Evolutionary conservation across 345 rosid genomes (phyloP).

Genomic region (Microthlaspi erraticum): DNA sequence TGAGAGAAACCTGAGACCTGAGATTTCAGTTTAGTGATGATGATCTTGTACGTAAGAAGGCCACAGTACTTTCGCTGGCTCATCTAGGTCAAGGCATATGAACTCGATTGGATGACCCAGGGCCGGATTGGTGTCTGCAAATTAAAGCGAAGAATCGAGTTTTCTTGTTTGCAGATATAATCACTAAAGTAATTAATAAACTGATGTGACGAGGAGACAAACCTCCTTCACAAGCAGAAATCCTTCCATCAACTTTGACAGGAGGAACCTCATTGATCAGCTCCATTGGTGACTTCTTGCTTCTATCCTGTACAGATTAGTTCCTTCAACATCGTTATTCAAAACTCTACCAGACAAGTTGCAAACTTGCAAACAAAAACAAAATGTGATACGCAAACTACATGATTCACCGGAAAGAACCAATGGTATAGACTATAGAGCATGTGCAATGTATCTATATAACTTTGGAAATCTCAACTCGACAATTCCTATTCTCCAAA

Average conservation of each 20-base stretch:
- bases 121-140: slow-evolving; percentile 74
- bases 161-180: neutral
- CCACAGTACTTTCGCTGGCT: slow-evolving; percentile 97
- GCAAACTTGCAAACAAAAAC: neutral
- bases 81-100: slow-evolving; percentile 87
- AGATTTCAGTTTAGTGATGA: no score
- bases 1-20: slow-evolving; percentile 43
- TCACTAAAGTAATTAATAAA: neutral
- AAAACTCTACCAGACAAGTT: no score
- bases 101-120: slow-evolving; percentile 98
- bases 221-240: slow-evolving; percentile 99
- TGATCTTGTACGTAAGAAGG: slow-evolving; percentile 86
- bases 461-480: neutral
- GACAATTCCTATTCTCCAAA: neutral
- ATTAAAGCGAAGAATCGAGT: slow-evolving; percentile 22
- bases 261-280: slow-evolving; percentile 99
- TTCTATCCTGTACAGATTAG: no score
- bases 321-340: no score
- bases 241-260: slow-evolving; percentile 89
- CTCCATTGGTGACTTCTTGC: no score
- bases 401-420: neutral
- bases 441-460: neutral
- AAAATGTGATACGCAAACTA: neutral
- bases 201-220: slow-evolving; percentile 29
- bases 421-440: slow-evolving; percentile 5